Evolutionary conservation across 1,284 basidiomycete species (phyloP).

Genomic region (Ceratobasidium sp.): DNA sequence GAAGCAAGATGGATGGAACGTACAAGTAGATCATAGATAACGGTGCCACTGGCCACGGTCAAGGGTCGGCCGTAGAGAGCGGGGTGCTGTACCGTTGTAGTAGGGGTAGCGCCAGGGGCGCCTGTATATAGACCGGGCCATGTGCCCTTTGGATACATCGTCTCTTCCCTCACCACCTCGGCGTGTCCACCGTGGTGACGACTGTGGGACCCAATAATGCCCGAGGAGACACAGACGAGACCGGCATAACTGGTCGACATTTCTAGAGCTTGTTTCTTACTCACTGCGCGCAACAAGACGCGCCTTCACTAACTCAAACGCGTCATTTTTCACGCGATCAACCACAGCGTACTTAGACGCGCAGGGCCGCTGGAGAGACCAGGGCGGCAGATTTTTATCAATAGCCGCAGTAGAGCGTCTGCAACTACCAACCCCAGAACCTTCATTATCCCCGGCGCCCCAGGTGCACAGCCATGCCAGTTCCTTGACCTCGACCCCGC

Average conservation of each 20-base stretch:
- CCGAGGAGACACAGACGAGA: slow-evolving; percentile 38
- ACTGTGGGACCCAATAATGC: slow-evolving; percentile 8
- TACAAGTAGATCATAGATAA: no score
- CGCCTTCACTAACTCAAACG: neutral
- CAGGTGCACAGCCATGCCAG: neutral
- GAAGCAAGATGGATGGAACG: no score
- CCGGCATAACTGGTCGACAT: slow-evolving; percentile 34
- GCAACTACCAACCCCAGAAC: neutral
- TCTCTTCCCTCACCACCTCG: slow-evolving; percentile 50
- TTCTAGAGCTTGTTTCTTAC: slow-evolving; percentile 39
- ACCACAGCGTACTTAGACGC: neutral
- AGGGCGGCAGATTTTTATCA: neutral
- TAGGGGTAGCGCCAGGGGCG: slow-evolving; percentile 48
- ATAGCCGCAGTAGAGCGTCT: no score
- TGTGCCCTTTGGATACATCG: slow-evolving; percentile 46
- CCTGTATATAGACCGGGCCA: slow-evolving; percentile 49
- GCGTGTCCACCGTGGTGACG: slow-evolving; percentile 46
- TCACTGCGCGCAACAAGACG: neutral
- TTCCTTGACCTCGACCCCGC: neutral
- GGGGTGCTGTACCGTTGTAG: no score
- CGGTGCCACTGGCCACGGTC: no score
- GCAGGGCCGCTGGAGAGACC: neutral
- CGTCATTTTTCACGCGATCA: neutral
- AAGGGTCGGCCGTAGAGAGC: no score
- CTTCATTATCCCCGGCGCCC: slow-evolving; percentile 42